Base-by-base conservation (phyloP, 257 asterid species). In the Sherardia arvensis region DNA sequence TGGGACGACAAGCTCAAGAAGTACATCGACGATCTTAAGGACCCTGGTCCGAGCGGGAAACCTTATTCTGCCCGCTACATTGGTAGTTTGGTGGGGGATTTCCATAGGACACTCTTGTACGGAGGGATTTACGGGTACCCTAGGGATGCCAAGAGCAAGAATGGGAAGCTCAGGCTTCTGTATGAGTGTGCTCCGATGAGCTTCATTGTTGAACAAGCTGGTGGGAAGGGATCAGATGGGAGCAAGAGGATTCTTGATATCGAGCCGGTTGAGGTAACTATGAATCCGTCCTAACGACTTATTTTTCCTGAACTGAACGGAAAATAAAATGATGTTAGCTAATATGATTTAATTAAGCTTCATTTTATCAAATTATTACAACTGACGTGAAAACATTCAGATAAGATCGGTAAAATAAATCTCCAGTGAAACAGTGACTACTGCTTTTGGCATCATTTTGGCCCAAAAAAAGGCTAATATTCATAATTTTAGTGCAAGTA, bases 151-250 rank as follows among this genome's bases (percentile, higher is more conserved):
- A 92, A 92, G 81, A 92, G 91, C 69, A 84, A 89, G 84, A 86
- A 92, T 25, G 97, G 99, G 48, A 92, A 92, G 74, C 58, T 92
- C 73, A 87, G 99, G 78, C 80, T 92, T 14, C 71, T 92, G 90
- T 92, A 92, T 61, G 99, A 92, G 76, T 87, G 99, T 60, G 97
- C 99, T 1, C 97, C 99, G 0, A 89, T 89, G 97, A 92, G 99
- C 66, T 92, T 86, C 73, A 77, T 92, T 1, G 99, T 85, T 59
- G 99, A 92, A 64, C 99, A 92, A 76, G 99, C 99, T 17, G 96
- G 97, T 23, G 96, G 99, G 5, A 92, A 85, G 73, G 99, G 95
- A 59, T 85, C 93, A 9, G 99, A 92, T 62, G 97, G 99, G 2
- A 81, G 77, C 2, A 67, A 69, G 3, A 82, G 97, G 72, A 70